Evolutionary conservation across 257 asterid genomes (phyloP).

Genomic region (Scutellaria minor): DNA sequence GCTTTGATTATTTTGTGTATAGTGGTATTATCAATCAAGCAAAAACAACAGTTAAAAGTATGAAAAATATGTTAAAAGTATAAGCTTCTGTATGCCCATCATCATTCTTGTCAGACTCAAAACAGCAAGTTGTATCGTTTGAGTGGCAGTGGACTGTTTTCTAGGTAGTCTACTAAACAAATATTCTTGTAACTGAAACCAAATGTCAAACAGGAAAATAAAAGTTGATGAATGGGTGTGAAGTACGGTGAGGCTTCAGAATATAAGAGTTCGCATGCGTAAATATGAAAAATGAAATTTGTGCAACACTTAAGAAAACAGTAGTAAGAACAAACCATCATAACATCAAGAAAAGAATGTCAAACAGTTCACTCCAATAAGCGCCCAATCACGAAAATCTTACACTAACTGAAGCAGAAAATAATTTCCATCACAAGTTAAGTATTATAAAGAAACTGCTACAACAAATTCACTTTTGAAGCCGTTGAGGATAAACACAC

Average conservation of each 20-base stretch:
- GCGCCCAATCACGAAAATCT: slow-evolving; percentile 16
- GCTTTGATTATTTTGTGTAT: not conserved
- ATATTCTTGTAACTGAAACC: too few relatives aligned
- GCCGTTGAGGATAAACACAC: not conserved
- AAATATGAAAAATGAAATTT: not conserved
- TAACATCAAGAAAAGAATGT: slow-evolving; percentile 3
- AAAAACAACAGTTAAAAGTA: not conserved
- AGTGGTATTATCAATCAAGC: not conserved
- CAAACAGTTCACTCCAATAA: slow-evolving; percentile 11
- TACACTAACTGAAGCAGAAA: not conserved
- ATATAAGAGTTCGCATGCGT: not conserved
- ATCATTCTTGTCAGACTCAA: not conserved
- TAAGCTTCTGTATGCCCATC: slow-evolving; percentile 3
- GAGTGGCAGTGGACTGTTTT: too few relatives aligned
- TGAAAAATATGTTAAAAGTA: not conserved
- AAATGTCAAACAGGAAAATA: too few relatives aligned
- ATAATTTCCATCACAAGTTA: not conserved
- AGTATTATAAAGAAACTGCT: not conserved
- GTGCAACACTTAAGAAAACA: not conserved
- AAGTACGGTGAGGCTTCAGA: not conserved
- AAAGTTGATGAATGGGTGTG: not conserved
- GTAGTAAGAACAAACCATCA: not conserved
- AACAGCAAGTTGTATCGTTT: too few relatives aligned
- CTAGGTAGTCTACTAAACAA: too few relatives aligned
- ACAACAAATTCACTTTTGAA: not conserved